Conservation (phyloP, 148 eudicot species). For the Rhododendron henanense region DNA sequence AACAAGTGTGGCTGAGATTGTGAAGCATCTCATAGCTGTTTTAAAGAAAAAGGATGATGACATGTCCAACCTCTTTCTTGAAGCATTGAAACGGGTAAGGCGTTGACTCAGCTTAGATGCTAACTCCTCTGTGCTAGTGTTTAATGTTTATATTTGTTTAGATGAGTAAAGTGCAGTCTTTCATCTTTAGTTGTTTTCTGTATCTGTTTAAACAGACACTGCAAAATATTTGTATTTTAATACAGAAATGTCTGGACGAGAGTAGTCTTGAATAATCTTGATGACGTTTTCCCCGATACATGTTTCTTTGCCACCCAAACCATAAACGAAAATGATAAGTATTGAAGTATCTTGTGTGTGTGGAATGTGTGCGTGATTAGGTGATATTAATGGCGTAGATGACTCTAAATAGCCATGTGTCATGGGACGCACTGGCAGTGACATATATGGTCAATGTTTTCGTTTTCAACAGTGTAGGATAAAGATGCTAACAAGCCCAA, state of each 20-base stretch:
- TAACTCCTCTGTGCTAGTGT: not conserved
- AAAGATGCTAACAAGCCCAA: not conserved
- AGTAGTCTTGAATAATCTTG: not conserved
- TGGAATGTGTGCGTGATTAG: not conserved
- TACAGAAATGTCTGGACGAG: not conserved
- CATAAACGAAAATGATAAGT: not conserved
- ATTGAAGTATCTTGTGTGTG: not conserved
- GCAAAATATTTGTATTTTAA: not conserved
- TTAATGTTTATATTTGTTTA: not conserved
- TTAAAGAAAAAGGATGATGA: constrained; percentile 67
- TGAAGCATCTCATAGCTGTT: constrained; percentile 71
- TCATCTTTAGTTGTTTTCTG: not conserved
- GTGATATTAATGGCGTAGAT: not conserved
- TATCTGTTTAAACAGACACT: not conserved
- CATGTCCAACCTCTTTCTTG: constrained; percentile 48
- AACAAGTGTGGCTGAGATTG: constrained; percentile 65
- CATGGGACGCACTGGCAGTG: not conserved
- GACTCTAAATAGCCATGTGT: not conserved
- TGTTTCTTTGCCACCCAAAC: not conserved
- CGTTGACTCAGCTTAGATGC: not conserved
- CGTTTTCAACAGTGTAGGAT: not conserved
- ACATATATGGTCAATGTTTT: not conserved
- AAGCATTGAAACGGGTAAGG: constrained; percentile 80
- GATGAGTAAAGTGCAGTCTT: no score
- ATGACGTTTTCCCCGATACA: not conserved